Base-by-base conservation (phyloP, 805 yeast species). In the Metschnikowia reukaufii region DNA sequence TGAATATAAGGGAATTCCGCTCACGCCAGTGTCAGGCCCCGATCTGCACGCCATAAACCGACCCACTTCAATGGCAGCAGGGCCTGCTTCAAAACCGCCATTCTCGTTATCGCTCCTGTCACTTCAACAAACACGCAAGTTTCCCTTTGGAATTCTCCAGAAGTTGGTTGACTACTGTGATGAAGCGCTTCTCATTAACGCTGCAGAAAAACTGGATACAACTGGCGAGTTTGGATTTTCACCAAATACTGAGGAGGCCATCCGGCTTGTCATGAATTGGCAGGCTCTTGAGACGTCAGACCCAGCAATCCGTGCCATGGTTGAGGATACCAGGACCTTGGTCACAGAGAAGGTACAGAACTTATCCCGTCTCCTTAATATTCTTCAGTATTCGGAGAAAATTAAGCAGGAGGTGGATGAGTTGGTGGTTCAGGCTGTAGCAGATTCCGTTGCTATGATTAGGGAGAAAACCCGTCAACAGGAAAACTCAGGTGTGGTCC, bases 321-420 rank as follows among this genome's bases (percentile, higher is more conserved):
- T 84, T 1, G 79, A 74, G 15, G 96, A 90, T 57, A 86, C 96
- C 0, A 79, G 82, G 50, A 61, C 60, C 0, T 57, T 85, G 19
- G 82, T 84, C 0, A 73, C 73, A 41, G 79, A 77, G 15, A 91
- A 91, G 63, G 74, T 88, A 2, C 88, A 84, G 43, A 76, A 87
- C 0, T 75, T 89, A 16, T 70, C 81, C 15, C 72, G 97, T 58
- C 72, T 87, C 45, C 83, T 88, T 12, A 86, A 90, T 50, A 79
- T 88, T 2, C 71, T 88, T 49, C 81, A 84, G 45, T 89, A 85
- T 62, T 82, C 87, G 17, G 85, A 85, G 52, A 84, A 82, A 56
- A 82, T 90, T 41, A 86, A 88, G 44, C 79, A 76, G 43, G 96
- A 91, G 63, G 86, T 89, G 3, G 94, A 89, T 59, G 74, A 66